Evolutionary conservation across 2,329 filamentous ascomycete species (phyloP).

Genomic region (Stagonosporopsis chrysanthemi): DNA sequence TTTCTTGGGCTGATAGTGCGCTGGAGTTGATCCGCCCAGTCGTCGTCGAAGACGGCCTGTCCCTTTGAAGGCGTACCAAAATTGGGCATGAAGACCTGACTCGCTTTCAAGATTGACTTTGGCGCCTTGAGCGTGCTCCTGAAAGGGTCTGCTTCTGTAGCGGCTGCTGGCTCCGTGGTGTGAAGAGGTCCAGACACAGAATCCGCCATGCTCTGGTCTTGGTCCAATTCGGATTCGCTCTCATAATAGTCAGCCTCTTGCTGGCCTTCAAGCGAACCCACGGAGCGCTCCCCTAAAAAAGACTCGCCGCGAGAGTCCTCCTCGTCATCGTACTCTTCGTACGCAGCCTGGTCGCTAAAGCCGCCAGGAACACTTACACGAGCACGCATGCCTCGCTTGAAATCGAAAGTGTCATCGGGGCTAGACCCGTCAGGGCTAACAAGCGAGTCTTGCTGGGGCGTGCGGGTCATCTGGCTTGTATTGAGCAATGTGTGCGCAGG

Average conservation of each 20-base stretch:
- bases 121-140: slow-evolving; percentile 47
- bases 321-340: slow-evolving; percentile 60
- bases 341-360: slow-evolving; percentile 71
- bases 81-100: slow-evolving; percentile 39
- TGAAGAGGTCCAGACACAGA: slow-evolving; percentile 76
- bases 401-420: slow-evolving; percentile 64
- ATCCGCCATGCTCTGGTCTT: slow-evolving; percentile 78
- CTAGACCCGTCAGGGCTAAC: slow-evolving; percentile 52
- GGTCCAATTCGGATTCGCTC: slow-evolving; percentile 75
- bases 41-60: slow-evolving; percentile 69
- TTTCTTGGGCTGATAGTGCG: slow-evolving; percentile 95
- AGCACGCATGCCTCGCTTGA: slow-evolving; percentile 61
- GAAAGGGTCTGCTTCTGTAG: slow-evolving; percentile 40
- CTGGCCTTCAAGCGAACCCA: slow-evolving; percentile 72
- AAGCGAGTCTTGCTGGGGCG: slow-evolving; percentile 47
- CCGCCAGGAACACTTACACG: slow-evolving; percentile 73
- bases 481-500: slow-evolving; percentile 46
- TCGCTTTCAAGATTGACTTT: slow-evolving; percentile 59
- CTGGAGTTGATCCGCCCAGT: slow-evolving; percentile 93
- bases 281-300: slow-evolving; percentile 95
- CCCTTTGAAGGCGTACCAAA: slow-evolving; percentile 63
- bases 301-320: slow-evolving; percentile 63
- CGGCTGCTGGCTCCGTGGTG: slow-evolving; percentile 73
- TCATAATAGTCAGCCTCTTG: slow-evolving; percentile 69
- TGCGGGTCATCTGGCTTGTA: slow-evolving; percentile 44